Percentiles rank a stretch among this genome's conserved stretches.
phyloP scores from a whole-genome alignment of 768 basidiomycete species.

The Ephemerocybe angulata region DNA sequence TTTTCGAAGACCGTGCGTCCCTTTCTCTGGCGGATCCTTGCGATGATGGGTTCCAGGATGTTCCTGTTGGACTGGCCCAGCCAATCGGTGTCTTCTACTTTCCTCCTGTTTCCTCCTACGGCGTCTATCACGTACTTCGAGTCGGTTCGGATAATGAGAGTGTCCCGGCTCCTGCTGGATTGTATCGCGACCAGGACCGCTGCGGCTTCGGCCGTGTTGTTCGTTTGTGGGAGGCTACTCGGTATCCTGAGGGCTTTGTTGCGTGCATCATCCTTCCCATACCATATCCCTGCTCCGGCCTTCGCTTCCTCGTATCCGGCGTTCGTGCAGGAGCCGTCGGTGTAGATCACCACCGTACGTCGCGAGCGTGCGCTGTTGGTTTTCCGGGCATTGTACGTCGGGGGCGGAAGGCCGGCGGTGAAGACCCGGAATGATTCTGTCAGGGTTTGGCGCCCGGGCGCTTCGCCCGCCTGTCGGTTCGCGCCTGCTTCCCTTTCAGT shows the following conservation, averaged over 20 bases:
- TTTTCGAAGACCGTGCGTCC: conserved; percentile 3
- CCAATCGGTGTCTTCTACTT: conserved; percentile 15
- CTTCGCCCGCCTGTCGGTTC: background rate
- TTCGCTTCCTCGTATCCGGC: conserved; percentile 1
- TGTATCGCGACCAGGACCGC: conserved; percentile 15
- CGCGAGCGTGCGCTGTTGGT: conserved; percentile 20
- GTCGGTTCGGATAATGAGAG: conserved; percentile 10
- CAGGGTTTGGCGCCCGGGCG: background rate
- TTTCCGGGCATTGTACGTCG: conserved; percentile 13
- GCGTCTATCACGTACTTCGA: conserved; percentile 15
- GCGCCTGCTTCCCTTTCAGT: too few species aligned
- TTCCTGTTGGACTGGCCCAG: conserved; percentile 4
- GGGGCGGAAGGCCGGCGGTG: background rate
- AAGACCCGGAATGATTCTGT: background rate
- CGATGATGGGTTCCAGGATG: background rate
- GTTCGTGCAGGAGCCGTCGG: conserved; percentile 8
- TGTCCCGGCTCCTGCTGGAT: background rate
- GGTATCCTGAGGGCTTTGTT: conserved; percentile 17
- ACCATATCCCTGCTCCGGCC: conserved; percentile 20
- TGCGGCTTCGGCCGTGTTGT: conserved; percentile 15
- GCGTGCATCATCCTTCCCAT: background rate
- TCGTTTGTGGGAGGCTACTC: background rate
- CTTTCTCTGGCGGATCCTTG: background rate
- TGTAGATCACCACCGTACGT: conserved; percentile 7
- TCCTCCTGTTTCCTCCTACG: conserved; percentile 5